Base-by-base conservation (phyloP, 1,139 yeast genomes). In the Pichia sp. region DNA sequence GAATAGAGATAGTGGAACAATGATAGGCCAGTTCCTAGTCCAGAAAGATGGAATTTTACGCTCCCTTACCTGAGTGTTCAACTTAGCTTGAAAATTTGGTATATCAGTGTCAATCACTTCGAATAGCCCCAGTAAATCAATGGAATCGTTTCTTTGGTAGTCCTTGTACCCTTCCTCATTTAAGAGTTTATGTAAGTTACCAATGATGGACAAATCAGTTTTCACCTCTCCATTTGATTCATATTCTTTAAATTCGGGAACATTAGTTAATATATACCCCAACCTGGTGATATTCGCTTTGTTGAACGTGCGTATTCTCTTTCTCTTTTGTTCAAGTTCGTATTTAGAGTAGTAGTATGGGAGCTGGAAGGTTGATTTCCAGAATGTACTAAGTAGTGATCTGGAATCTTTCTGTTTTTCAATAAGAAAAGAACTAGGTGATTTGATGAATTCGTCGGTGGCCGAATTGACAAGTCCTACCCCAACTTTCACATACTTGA, bases 11-110 rank as follows among this genome's bases (percentile, higher is more conserved):
- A 59, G 40, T 0, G 72, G 31, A 0, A 67, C 40, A 1, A 72
- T 42, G 0, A 70, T 41, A 0, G 88, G 81, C 96, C 96, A 87
- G 56, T 78, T 77, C 34, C 88, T 67, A 1, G 68, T 61, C 7
- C 68, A 31, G 22, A 62, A 52, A 2, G 66, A 52, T 2, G 94
- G 95, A 51, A 62, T 56, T 40, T 62, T 42, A 52, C 62, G 44
- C 26, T 29, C 6, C 2, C 5, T 12, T 17, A 36, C 26, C 17
- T 30, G 19, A 6, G 13, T 6, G 13, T 22, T 16, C 14, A 38
- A 34, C 2, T 30, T 27, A 3, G 15, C 7, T 22, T 39, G 34
- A 29, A 40, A 41, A 3, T 30, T 19, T 1, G 55, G 53, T 6
- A 50, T 13, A n/a, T 16, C 31, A 10, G 9, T 17, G 4, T 21